phyloP scores from a whole-genome alignment of 768 basidiomycete genomes.

The Naganishia vishniacii region DNA sequence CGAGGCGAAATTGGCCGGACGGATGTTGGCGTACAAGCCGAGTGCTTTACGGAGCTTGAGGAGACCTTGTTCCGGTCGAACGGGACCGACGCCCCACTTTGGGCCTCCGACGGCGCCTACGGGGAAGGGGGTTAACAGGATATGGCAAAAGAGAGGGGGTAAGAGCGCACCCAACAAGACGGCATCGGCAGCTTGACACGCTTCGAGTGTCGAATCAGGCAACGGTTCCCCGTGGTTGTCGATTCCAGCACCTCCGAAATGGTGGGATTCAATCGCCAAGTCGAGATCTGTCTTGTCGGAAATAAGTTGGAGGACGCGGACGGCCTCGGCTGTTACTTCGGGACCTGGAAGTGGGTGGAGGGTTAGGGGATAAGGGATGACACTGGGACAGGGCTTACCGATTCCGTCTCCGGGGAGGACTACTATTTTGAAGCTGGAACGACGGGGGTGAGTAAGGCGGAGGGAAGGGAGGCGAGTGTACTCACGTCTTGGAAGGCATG shows the following conservation, averaged over 20 bases:
- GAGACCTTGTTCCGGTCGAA: conserved; percentile 88
- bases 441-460: not conserved
- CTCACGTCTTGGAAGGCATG: conserved; percentile 16
- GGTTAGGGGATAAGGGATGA: conserved; percentile 3
- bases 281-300: conserved; percentile 62
- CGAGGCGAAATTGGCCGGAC: conserved; percentile 89
- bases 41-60: conserved; percentile 82
- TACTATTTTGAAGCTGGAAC: conserved; percentile 71
- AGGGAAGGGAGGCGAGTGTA: not conserved
- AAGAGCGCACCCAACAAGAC: conserved; percentile 77
- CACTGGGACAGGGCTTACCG: conserved; percentile 54
- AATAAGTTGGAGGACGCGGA: conserved; percentile 70
- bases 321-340: conserved; percentile 79
- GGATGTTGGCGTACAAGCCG: conserved; percentile 95
- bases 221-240: conserved; percentile 79
- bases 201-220: conserved; percentile 74
- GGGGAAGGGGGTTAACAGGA: not conserved
- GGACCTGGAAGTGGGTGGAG: conserved; percentile 58
- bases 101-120: conserved; percentile 96
- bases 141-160: not conserved
- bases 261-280: conserved; percentile 66
- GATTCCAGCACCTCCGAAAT: conserved; percentile 90
- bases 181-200: conserved; percentile 88
- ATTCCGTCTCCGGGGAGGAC: conserved; percentile 96
- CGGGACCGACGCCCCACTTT: conserved; percentile 89